Conservation (phyloP, 179 eudicot species). For the Carnegiea gigantea region DNA sequence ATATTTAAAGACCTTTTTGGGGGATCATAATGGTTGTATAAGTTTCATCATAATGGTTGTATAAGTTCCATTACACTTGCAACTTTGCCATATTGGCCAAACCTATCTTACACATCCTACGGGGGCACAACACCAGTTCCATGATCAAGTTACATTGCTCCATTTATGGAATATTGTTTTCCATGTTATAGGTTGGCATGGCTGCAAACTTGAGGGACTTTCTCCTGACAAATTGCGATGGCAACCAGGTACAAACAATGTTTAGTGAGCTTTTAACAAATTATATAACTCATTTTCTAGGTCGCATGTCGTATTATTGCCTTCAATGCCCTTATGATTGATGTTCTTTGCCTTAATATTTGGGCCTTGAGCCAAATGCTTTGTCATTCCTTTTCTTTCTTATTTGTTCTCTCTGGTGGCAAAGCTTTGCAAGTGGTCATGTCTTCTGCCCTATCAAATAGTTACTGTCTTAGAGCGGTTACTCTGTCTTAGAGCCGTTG, state of each 20-base stretch:
- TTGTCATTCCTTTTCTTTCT: not conserved
- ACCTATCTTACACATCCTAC: not conserved
- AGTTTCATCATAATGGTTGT: not conserved
- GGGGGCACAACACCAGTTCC: not conserved
- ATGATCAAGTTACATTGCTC: not conserved
- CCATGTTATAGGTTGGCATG: conserved; percentile 71
- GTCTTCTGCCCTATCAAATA: not conserved
- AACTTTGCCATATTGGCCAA: not conserved
- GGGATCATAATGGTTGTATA: not conserved
- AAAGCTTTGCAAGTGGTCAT: not conserved
- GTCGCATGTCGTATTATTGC: not conserved
- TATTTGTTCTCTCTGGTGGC: not conserved
- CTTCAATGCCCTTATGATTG: not conserved
- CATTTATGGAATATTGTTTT: not conserved
- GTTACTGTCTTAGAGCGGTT: not conserved
- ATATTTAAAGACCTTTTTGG: not conserved
- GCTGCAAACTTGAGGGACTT: conserved; percentile 91
- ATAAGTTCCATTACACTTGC: not conserved
- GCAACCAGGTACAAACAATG: conserved; percentile 58
- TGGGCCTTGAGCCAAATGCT: not conserved
- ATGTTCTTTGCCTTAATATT: not conserved
- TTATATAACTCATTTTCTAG: not conserved
- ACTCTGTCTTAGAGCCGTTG: not conserved
- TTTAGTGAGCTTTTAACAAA: not conserved
- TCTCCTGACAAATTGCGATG: conserved; percentile 66